Conservation (phyloP, 257 asterid genomes). For the Solanum tarijense region DNA sequence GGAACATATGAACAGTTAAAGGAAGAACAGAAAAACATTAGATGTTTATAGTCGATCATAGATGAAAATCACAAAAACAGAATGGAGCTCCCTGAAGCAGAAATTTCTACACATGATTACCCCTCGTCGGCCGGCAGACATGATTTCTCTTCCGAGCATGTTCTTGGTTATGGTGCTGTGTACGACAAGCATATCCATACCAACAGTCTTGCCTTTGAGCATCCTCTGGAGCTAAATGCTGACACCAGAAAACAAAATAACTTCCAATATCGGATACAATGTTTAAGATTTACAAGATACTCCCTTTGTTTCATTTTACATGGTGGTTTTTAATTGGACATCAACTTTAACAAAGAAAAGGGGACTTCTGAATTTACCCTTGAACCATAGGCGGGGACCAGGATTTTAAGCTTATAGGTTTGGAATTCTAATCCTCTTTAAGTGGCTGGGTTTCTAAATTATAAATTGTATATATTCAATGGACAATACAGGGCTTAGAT, state of each 20-base stretch:
- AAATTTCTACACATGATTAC: conserved; percentile 15
- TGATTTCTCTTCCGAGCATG: conserved; percentile 93
- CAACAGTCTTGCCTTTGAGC: conserved; percentile 74
- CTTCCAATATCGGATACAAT: neutral
- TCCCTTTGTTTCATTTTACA: neutral
- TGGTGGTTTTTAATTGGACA: neutral
- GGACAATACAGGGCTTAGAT: neutral
- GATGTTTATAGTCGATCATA: neutral
- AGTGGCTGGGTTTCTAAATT: neutral
- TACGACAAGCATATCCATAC: conserved; percentile 89
- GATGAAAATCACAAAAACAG: neutral
- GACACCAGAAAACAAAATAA: neutral
- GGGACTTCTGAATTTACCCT: neutral
- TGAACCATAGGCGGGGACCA: neutral
- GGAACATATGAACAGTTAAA: neutral
- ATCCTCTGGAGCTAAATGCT: conserved; percentile 66
- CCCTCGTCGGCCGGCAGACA: conserved; percentile 93
- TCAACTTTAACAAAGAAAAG: neutral
- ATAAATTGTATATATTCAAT: neutral
- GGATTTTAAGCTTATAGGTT: neutral
- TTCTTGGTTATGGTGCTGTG: conserved; percentile 88
- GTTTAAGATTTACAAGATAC: neutral
- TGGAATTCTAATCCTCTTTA: neutral
- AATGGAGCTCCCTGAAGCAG: neutral
- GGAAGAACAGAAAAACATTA: neutral